These are phyloP conservation scores for Plasmodium berghei DNA, from an alignment of 169 alveolate species.

Conservation along the genomic window DNA sequence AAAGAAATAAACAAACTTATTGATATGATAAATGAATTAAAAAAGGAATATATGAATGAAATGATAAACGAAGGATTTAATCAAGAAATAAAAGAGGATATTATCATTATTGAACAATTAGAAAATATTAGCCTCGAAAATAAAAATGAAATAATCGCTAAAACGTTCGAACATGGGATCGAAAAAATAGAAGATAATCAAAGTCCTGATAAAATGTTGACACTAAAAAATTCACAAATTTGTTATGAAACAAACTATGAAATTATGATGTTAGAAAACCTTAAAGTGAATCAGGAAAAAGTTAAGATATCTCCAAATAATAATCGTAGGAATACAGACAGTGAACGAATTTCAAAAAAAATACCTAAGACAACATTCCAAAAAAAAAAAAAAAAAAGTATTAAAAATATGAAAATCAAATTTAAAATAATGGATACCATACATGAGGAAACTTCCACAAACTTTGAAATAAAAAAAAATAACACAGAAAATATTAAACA, in stretches of 20 bases:
- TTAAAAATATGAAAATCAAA: slow-evolving; percentile 7
- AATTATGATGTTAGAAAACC: slow-evolving; percentile 4
- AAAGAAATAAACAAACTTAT: slow-evolving; percentile 40
- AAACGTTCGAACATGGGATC: background rate
- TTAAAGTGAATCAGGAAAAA: background rate
- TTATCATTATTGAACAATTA: background rate
- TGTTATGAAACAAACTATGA: background rate
- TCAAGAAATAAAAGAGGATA: slow-evolving; percentile 10
- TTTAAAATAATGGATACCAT: background rate
- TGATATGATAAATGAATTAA: slow-evolving; percentile 38
- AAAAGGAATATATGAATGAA: slow-evolving; percentile 21
- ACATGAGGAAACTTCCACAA: background rate
- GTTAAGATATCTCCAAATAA: background rate
- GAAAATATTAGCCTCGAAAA: slow-evolving; percentile 3
- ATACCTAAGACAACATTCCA: background rate
- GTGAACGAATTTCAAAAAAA: background rate
- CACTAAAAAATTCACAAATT: background rate
- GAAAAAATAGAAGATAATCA: background rate
- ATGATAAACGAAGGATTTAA: slow-evolving; percentile 4
- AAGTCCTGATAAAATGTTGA: too few species aligned
- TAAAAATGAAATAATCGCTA: background rate
- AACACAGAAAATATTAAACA: slow-evolving; percentile 15
- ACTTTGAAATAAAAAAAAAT: slow-evolving; percentile 1
- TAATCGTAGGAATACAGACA: background rate
- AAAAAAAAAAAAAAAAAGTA: slow-evolving; percentile 11